Base-by-base conservation (phyloP, 1,284 basidiomycete species). In the Nidula niveotomentosa region DNA sequence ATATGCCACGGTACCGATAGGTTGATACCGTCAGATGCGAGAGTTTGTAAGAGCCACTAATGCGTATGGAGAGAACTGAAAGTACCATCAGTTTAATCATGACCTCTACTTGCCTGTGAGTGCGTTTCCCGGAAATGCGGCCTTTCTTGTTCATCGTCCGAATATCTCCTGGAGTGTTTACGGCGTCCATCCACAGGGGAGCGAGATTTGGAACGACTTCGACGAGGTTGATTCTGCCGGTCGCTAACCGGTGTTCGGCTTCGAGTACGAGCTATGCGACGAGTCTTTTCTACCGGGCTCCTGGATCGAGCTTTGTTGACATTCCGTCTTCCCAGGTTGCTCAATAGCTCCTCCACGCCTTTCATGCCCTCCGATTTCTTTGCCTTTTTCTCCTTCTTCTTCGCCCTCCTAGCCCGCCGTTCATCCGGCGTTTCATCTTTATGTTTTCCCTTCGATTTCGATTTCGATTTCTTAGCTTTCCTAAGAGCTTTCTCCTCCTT, bases 381-480 rank as follows among this genome's bases (percentile, higher is more conserved):
- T 65, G 72, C 73, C 62, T 81, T 90, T 72, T 82, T 79, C 60
- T 82, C 81, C 60, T 76, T 83, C 68, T 83, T 91, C 53, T 78
- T 77, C 44, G 84, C 86, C 66, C 88, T 91, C 51, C 90, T 76
- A 9, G 81, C 85, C 10, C 75, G 75, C 51, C 86, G 80, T 70
- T 92, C 90, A 65, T 93, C 93, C 6, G 87, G 88, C 3, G 85
- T 91, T 67, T 93, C 91, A 64, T 89, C 68, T 80, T 88, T 88
- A 62, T 79, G 84, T 62, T 81, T 88, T 30, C 72, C 68, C 63
- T 79, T 80, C 18, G 69, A 69, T 70, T 81, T 80, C 18, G 69
- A 69, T 70, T 81, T 88, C 18, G 74, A 70, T 69, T 81, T 88
- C 49, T 51, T 87, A 3, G 71, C 66, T 64, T 83, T 86, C 69